Evolutionary conservation across 1,284 basidiomycete genomes (phyloP), one percentile per base, ranked within the genome.

Genomic region (Heliocybe sulcata): DNA sequence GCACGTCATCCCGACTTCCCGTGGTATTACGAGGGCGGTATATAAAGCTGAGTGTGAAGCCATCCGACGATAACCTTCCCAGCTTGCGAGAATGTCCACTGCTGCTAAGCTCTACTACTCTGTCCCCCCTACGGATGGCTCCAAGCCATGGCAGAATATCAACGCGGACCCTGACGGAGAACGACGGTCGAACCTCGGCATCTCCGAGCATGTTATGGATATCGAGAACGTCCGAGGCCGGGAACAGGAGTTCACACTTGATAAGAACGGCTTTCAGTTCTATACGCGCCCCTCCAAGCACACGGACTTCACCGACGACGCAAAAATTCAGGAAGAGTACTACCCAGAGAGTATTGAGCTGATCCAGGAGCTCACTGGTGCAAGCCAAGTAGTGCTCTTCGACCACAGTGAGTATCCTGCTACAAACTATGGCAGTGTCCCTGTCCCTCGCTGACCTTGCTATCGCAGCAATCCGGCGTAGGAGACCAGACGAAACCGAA

Each of bases 341-440:
- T 85, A 85, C 59, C 74, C 76, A 0, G 83, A 87, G 67, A 79
- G 77, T 57, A 71, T 73, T 31, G 76, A 78, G 63, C 67, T 85
- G 38, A 70, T 85, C 52, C 86, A 86, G 69, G 67, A 78, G 59
- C 58, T 81, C 9, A 84, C 82, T 0, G 83, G 84, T 1, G 83
- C 83, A 0, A 79, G 71, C 55, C 71, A 74, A 29, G 79, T 81
- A 14, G 79, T 82, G 12, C 54, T 82, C 25, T 86, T 85, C 59
- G 83, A 86, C 63, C 82, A 85, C 65, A 86, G 81, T 83, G 57
- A 62, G 81, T 71, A 35, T 45, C 19, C 19, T 52, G 3, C 12
- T 38, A 22, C 19, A 16, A 22, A 27, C 20, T 19, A 16, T 3
- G 20, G 31, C 0, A 20, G 52, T 45, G 8, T 19, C 16, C 14